Base-by-base conservation (phyloP, 768 basidiomycete genomes). In the Hygrophorus pudorinus region DNA sequence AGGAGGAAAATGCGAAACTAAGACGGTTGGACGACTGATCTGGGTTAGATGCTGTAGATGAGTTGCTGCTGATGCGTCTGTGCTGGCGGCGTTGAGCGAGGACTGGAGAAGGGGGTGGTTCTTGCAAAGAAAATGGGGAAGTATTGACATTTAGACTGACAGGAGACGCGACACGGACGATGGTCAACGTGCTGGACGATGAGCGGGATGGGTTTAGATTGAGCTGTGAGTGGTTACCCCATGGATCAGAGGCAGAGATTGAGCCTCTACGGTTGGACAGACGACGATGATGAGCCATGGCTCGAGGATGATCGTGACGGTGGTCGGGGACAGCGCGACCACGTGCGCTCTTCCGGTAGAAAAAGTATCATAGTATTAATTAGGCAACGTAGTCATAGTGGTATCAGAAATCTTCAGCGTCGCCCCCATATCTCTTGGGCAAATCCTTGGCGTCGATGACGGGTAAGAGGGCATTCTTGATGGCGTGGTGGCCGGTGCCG, bases 341-440 rank as follows among this genome's bases (percentile, higher is more conserved):
- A 24, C 24, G 24, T 24, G 24, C n/a, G n/a, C n/a, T n/a, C n/a
- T n/a, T n/a, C n/a, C n/a, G n/a, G n/a, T n/a, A n/a, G n/a, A n/a
- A n/a, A n/a, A n/a, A n/a, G n/a, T n/a, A n/a, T n/a, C n/a, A n/a
- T n/a, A n/a, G n/a, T n/a, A n/a, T n/a, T n/a, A n/a, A n/a, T n/a
- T n/a, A n/a, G n/a, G n/a, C n/a, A n/a, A n/a, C n/a, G n/a, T n/a
- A n/a, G n/a, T n/a, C n/a, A n/a, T n/a, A n/a, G n/a, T n/a, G n/a
- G n/a, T n/a, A n/a, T 59, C 51, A 79, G 46, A 81, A 79, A 14
- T 59, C 75, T 1, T 73, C 66, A 5, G 73, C 79, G 18, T 67
- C 62, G 5, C 87, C 87, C 7, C 87, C 87, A 51, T 89, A 90
- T 37, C 72, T 65, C 61, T 66, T 64, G 1, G 86, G 87, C 31